Conservation (phyloP, 805 yeast species). For the Torulaspora maleeae region DNA sequence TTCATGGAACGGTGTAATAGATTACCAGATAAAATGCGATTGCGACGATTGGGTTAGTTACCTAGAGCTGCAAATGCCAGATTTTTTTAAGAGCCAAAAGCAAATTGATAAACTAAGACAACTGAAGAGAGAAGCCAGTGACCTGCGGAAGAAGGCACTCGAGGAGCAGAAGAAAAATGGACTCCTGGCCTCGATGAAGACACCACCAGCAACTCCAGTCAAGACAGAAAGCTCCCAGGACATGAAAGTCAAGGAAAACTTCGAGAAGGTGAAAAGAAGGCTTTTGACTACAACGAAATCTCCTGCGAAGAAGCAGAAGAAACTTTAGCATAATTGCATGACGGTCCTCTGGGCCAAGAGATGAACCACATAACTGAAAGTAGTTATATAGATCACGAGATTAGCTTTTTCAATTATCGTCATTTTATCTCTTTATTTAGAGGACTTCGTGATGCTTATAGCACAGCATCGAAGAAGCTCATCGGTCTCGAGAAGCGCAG, state of each 20-base stretch:
- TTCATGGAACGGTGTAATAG: constrained; percentile 68
- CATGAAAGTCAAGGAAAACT: background rate
- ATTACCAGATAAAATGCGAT: constrained; percentile 72
- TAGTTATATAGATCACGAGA: background rate
- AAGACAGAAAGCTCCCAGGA: constrained; percentile 1
- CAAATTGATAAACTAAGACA: constrained; percentile 31
- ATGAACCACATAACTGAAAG: background rate
- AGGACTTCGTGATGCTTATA: background rate
- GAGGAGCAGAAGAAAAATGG: constrained; percentile 15
- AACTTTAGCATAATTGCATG: background rate
- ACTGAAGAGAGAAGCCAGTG: constrained; percentile 33
- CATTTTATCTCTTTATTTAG: background rate
- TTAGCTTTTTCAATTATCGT: background rate
- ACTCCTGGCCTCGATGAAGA: constrained; percentile 4
- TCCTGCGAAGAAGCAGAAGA: constrained; percentile 4
- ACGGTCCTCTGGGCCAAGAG: background rate
- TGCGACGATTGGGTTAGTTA: constrained; percentile 76
- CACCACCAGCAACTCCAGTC: constrained; percentile 21
- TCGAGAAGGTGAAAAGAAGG: constrained; percentile 9
- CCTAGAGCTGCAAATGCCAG: constrained; percentile 52
- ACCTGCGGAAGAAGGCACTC: constrained; percentile 23
- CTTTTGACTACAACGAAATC: constrained; percentile 5
- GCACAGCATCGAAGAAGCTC: background rate
- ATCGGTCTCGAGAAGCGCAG: background rate
- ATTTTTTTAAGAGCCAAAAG: constrained; percentile 54